Conservation (phyloP, 2,329 filamentous ascomycete species). For the Cercospora nicotianae region DNA sequence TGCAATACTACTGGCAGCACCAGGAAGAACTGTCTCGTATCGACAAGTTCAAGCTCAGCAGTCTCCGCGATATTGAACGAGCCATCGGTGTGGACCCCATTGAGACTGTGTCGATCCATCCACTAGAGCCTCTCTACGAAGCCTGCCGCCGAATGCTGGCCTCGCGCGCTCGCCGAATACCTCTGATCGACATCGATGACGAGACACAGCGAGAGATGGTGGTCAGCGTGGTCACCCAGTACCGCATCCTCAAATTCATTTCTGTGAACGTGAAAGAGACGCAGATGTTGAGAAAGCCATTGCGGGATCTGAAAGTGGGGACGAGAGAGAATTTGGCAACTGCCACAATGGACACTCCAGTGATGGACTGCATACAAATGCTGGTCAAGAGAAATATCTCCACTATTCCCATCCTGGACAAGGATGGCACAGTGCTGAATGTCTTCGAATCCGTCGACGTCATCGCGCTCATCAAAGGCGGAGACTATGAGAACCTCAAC, state of each 20-base stretch:
- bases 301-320: conserved; percentile 80
- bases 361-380: conserved; percentile 90
- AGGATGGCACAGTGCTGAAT: conserved; percentile 77
- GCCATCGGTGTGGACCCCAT: conserved; percentile 87
- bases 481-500: conserved; percentile 85
- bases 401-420: conserved; percentile 88
- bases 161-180: conserved; percentile 89
- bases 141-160: conserved; percentile 92
- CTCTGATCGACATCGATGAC: conserved; percentile 88
- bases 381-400: conserved; percentile 94
- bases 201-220: conserved; percentile 91
- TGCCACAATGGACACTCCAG: conserved; percentile 82
- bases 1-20: conserved; percentile 98
- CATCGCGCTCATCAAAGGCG: conserved; percentile 91
- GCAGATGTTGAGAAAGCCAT: conserved; percentile 80
- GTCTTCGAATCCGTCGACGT: conserved; percentile 98
- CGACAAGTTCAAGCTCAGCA: conserved; percentile 90
- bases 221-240: conserved; percentile 95
- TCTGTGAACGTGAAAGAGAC: conserved; percentile 92
- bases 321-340: conserved; percentile 80
- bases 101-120: conserved; percentile 94
- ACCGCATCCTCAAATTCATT: conserved; percentile 97
- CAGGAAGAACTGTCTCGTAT: conserved; percentile 86
- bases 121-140: conserved; percentile 86
- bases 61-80: conserved; percentile 91